Base-by-base conservation (phyloP, 495 filamentous ascomycete genomes). In the Podospora pseudocomata region DNA sequence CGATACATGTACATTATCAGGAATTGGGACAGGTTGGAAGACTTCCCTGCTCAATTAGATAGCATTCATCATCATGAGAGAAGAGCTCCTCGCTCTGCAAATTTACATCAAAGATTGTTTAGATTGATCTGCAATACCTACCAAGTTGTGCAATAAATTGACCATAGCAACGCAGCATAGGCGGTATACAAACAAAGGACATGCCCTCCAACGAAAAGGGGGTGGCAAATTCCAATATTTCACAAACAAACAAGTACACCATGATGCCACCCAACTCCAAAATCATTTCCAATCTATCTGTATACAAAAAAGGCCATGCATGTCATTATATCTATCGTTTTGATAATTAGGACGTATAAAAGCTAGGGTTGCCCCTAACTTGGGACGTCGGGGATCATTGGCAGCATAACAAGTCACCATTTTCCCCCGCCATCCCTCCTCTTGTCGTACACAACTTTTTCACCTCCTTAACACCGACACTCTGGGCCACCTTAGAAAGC, bases 401-500 rank as follows among this genome's bases (percentile, higher is more conserved):
- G 11, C 34, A 39, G 34, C 34, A 39, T 39, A 39, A 39, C 34
- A 5, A 39, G 3, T 11, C 11, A 39, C 34, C 34, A 39, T 39
- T 39, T 5, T 1, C 39, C 39, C 7, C 15, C 9, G 9, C 13
- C 1, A 49, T 49, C 39, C 39, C 39, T 1, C 39, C 39, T 49
- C 39, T 49, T 49, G 39, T 49, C 39, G 39, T 49, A 49, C 39
- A 49, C 39, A 49, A 3, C 39, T 16, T 49, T 49, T 49, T 13
- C 9, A 9, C 39, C 39, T 13, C 2, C 0, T 49, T 3, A 49
- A 49, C 5, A 49, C 7, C 7, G 39, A 49, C 39, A 49, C 39
- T 1, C 39, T 49, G 9, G 39, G 39, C 7, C 39, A 49, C 6
- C 39, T 83, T 92, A 97, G 85, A 99, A 97, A 79, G 92, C 94